Percentiles rank a stretch among this genome's conserved stretches.
Conservation (phyloP, 2,329 filamentous ascomycete species). For the Amauroascus verrucosus region DNA sequence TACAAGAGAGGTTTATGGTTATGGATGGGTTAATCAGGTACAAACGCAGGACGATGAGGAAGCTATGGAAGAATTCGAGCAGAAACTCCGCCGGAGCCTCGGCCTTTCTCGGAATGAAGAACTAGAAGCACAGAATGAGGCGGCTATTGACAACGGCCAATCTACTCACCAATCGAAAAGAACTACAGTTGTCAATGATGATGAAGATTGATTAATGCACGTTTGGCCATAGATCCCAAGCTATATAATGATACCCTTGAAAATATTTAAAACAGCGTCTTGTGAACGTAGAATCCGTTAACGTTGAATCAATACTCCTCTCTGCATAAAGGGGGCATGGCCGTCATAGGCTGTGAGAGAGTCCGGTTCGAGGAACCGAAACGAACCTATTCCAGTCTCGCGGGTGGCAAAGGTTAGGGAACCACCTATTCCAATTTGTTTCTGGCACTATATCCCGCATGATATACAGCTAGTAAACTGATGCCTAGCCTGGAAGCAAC, state of each 20-base stretch:
- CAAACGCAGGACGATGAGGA: conserved; percentile 18
- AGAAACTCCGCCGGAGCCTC: conserved; percentile 39
- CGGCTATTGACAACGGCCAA: neutral
- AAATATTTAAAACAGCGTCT: neutral
- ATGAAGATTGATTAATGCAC: conserved; percentile 1
- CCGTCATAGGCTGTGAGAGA: too few relatives aligned
- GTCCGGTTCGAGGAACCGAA: neutral
- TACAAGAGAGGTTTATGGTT: conserved; percentile 48
- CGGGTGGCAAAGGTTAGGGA: neutral
- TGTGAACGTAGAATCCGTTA: neutral
- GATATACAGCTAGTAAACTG: neutral
- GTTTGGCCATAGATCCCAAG: neutral
- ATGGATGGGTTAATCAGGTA: conserved; percentile 17
- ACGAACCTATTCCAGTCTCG: too few relatives aligned
- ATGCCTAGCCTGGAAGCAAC: neutral
- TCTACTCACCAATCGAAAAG: neutral
- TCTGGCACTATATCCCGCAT: neutral
- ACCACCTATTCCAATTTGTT: neutral
- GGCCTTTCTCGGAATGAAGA: neutral
- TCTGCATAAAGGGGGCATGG: too few relatives aligned
- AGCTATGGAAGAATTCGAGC: conserved; percentile 36
- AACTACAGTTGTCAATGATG: conserved; percentile 1
- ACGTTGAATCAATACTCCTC: too few relatives aligned
- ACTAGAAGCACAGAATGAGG: neutral
- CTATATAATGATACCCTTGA: conserved; percentile 1